These are phyloP conservation scores for Coniochaeta prunicola DNA, from an alignment of 2,329 filamentous ascomycete species.

Conservation along the genomic window DNA sequence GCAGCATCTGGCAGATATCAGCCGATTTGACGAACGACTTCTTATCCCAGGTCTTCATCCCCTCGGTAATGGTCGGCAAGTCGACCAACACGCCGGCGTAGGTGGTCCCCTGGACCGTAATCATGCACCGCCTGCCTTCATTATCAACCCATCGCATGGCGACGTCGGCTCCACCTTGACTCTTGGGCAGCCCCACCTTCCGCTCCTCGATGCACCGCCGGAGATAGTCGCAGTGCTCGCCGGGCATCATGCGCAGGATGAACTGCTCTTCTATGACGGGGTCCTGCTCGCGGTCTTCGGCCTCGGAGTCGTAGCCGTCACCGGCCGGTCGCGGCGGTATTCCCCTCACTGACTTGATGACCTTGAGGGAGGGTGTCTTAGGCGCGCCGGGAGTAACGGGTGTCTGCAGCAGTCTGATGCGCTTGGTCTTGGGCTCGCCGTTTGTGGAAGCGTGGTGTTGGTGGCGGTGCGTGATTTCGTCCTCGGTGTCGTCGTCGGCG, in stretches of 20 bases:
- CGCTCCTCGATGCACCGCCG: conserved; percentile 68
- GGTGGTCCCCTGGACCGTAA: conserved; percentile 60
- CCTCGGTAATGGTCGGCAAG: conserved; percentile 79
- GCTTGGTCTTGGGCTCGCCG: conserved; percentile 32
- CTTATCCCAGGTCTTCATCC: conserved; percentile 89
- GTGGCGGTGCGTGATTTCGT: conserved; percentile 15
- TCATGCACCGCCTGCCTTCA: conserved; percentile 61
- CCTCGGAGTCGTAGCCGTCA: conserved; percentile 94
- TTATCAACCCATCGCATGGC: conserved; percentile 71
- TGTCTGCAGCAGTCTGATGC: conserved; percentile 43
- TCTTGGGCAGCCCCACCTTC: conserved; percentile 60
- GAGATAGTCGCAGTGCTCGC: conserved; percentile 79
- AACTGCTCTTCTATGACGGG: conserved; percentile 87
- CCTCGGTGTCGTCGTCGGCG: conserved; percentile 34
- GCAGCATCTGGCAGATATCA: conserved; percentile 82
- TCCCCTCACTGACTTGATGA: conserved; percentile 45
- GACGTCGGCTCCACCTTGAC: conserved; percentile 67
- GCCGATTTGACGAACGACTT: conserved; percentile 83
- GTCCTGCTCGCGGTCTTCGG: conserved; percentile 81
- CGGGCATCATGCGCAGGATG: conserved; percentile 79
- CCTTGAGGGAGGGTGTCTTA: conserved; percentile 32
- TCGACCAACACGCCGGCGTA: conserved; percentile 79
- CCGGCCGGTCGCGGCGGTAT: conserved; percentile 61
- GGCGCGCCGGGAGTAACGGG: conserved; percentile 19
- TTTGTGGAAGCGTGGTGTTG: conserved; percentile 16